Conservation (phyloP, 208 protist genomes). For the Crithidia mellificae region DNA sequence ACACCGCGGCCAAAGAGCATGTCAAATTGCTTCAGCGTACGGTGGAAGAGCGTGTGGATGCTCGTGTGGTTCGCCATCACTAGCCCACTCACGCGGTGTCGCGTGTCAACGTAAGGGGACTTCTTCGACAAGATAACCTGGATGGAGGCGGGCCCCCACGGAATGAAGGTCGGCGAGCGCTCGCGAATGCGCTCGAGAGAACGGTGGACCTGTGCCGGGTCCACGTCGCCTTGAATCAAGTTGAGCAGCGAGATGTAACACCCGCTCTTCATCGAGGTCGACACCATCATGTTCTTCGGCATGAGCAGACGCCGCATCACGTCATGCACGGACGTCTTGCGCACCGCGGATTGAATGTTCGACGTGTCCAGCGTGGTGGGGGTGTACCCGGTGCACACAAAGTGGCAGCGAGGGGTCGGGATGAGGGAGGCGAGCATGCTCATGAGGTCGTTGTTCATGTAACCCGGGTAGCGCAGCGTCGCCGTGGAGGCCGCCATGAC, state of each 20-base stretch:
- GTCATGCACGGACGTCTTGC: slow-evolving; percentile 99
- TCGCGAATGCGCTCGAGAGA: slow-evolving; percentile 98
- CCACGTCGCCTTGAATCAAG: slow-evolving; percentile 99
- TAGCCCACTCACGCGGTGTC: slow-evolving; percentile 97
- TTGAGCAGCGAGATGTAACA: slow-evolving; percentile 99
- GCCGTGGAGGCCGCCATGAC: slow-evolving; percentile 99
- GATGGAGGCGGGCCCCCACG: slow-evolving; percentile 97
- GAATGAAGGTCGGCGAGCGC: slow-evolving; percentile 98
- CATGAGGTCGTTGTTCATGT: slow-evolving; percentile 98
- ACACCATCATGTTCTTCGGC: slow-evolving; percentile 99
- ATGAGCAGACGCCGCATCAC: slow-evolving; percentile 99
- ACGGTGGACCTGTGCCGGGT: slow-evolving; percentile 98
- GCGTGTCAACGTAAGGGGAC: slow-evolving; percentile 96
- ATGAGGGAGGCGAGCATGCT: slow-evolving; percentile 98
- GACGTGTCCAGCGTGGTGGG: slow-evolving; percentile 94
- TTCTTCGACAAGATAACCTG: slow-evolving; percentile 95
- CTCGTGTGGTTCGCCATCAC: slow-evolving; percentile 99
- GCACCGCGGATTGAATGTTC: slow-evolving; percentile 89
- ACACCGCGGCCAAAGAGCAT: slow-evolving; percentile 91
- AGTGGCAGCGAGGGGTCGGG: slow-evolving; percentile 99
- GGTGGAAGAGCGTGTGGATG: slow-evolving; percentile 94
- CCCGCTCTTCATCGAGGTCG: slow-evolving; percentile 90
- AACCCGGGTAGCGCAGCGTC: slow-evolving; percentile 98
- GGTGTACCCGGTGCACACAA: slow-evolving; percentile 99
- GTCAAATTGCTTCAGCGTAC: slow-evolving; percentile 94